Base-by-base conservation (phyloP, 768 basidiomycete species). In the Mycena albidolilacea region DNA sequence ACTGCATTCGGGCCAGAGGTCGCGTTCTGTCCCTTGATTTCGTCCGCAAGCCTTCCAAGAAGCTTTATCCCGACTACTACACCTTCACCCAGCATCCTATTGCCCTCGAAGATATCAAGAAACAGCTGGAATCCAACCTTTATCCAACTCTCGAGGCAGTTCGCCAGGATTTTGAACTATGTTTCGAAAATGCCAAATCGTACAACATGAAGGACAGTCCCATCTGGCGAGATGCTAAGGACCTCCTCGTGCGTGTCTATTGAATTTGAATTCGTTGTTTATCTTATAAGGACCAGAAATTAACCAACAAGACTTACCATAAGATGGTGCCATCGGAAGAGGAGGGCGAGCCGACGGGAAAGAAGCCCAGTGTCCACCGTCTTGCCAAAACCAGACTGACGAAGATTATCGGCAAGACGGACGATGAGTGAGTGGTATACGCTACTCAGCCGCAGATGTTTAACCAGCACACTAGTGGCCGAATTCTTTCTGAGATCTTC, bases 61-160 rank as follows among this genome's bases (percentile, higher is more conserved):
- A 90, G 69, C 85, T 85, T 69, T 95, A 94, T 82, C 90, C 95
- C 50, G 96, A 97, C 84, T 98, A 98, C 83, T 98, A 97, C 82
- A 79, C 82, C 30, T 72, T 92, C 75, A 97, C 97, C 79, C 86
- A 90, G 76, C 86, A 89, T 35, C 97, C 97, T 39, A 95, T 98
- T 76, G 92, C 95, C 37, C 85, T 98, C 63, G 93, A 95, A 55
- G 95, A 97, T 75, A 96, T 98, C 84, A 95, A 95, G 87, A 88
- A 90, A 77, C 88, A 90, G 77, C 86, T 97, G 37, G 91, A 93
- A 58, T 82, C 84, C 63, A 84, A 85, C 69, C 79, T 74, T 14
- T 97, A 96, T 77, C 75, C 85, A 15, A 88, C 91, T 14, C 84
- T 96, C 58, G 89, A 91, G 62, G 89, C 87, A 11, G 90, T 95